These are phyloP conservation scores for Fagopyrum tataricum DNA, from an alignment of 148 eudicot species.

Conservation along the genomic window DNA sequence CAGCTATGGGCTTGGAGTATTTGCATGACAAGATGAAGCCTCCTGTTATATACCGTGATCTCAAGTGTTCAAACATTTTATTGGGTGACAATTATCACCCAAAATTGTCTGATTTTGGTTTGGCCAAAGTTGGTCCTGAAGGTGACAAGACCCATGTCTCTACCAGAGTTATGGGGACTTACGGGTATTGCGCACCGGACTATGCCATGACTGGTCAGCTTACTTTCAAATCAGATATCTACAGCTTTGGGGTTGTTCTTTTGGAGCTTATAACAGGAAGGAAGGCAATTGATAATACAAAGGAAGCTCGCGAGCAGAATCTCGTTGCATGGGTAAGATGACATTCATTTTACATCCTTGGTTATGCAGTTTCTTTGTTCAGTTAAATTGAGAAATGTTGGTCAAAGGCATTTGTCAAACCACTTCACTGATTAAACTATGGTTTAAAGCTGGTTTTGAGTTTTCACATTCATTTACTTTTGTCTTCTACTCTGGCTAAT, in stretches of 20 bases:
- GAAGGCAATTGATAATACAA: conserved; percentile 13
- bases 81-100: conserved; percentile 8
- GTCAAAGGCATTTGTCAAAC: not conserved
- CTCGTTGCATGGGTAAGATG: conserved; percentile 16
- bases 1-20: conserved; percentile 19
- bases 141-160: conserved; percentile 19
- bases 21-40: conserved; percentile 17
- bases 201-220: conserved; percentile 17
- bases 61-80: conserved; percentile 13
- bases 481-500: not conserved
- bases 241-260: conserved; percentile 18
- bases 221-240: conserved; percentile 17
- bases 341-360: not conserved
- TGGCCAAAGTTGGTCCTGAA: conserved; percentile 16
- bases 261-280: conserved; percentile 16
- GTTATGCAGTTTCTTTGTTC: not conserved
- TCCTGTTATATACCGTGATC: conserved; percentile 18
- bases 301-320: not conserved
- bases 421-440: not conserved
- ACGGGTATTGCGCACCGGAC: conserved; percentile 17
- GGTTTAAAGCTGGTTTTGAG: not conserved
- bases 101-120: conserved; percentile 16
- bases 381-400: not conserved
- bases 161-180: conserved; percentile 18
- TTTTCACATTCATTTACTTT: not conserved